Conservation (phyloP, 2,329 filamentous ascomycete species). For the Metarhizium anisopliae region DNA sequence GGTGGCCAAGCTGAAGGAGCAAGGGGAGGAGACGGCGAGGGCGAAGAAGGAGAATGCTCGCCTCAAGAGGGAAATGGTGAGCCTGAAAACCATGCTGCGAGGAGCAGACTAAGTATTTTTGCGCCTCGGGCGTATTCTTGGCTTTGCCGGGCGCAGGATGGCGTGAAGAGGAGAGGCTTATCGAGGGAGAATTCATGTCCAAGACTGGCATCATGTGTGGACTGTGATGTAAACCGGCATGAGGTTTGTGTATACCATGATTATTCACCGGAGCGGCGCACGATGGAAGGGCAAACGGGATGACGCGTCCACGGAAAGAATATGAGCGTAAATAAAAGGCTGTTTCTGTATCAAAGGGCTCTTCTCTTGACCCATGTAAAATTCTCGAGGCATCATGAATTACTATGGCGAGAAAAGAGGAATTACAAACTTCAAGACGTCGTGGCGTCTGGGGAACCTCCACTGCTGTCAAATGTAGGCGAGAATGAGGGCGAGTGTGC, state of each 20-base stretch:
- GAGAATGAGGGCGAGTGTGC: not conserved
- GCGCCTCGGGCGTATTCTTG: slow-evolving; percentile 13
- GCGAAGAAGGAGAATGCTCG: slow-evolving; percentile 80
- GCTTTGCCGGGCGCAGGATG: slow-evolving; percentile 4
- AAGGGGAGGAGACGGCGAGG: slow-evolving; percentile 66
- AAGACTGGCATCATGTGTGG: not conserved
- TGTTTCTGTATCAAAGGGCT: not conserved
- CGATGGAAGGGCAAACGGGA: not conserved
- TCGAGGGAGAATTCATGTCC: not conserved
- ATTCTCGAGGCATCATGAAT: not conserved
- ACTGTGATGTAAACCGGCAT: not conserved
- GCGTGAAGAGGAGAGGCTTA: not conserved
- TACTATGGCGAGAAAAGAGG: not conserved
- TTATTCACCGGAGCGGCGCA: not conserved
- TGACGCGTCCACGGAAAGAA: not conserved
- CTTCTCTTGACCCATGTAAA: not conserved
- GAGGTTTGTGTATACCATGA: slow-evolving; percentile 2
- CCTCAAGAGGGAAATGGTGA: slow-evolving; percentile 73
- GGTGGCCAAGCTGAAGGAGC: slow-evolving; percentile 59
- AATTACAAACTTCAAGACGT: not conserved
- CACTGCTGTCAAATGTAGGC: not conserved
- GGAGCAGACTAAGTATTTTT: slow-evolving; percentile 26
- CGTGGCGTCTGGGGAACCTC: not conserved
- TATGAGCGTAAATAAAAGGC: not conserved
- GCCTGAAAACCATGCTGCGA: slow-evolving; percentile 49